Base-by-base conservation (phyloP, 371 early-diverging fungal species). In the Chytridium lagenaria region DNA sequence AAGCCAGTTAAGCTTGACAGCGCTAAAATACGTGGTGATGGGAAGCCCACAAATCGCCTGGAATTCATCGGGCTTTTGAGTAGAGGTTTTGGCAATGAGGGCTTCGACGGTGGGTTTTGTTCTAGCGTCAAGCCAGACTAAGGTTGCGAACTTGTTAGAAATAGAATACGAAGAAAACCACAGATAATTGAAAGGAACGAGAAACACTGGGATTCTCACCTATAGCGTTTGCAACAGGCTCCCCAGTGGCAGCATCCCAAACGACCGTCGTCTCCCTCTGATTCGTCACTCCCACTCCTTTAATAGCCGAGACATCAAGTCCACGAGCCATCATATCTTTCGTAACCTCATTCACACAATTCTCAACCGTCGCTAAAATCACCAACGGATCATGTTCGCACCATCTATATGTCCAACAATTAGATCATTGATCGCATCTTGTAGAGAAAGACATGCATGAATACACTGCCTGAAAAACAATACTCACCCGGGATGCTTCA, bases 11-110 rank as follows among this genome's bases (percentile, higher is more conserved):
- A 97, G 76, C 82, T 98, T 98, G 66, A 95, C 89, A 0, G 92
- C 98, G 59, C 92, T 90, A 75, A 98, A 98, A 81, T 98, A 98
- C 2, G 97, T 96, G 10, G 95, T 90, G 23, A 97, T 73, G n/a
- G 96, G 96, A 19, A 97, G 86, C 3, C 97, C 98, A 79, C 93
- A 94, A 37, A 87, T 85, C 19, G 68, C 74, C 68, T 78, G 81
- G 30, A 89, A 75, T 51, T 81, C 74, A 22, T 91, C 81, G 15
- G 81, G 81, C 5, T 84, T 84, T 50, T 86, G 77, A 12, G 85
- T 78, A 0, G 87, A 80, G 16, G 89, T 86, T 52, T 82, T 78
- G 15, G 83, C 85, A 40, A 83, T 81, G 19, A 95, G 83, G 37
- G 78, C 49, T 40, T 87, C 81, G 33, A 98, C 97, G 7, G 91